phyloP scores from a whole-genome alignment of 78 protist species.

The Monosiga brevicollis region DNA sequence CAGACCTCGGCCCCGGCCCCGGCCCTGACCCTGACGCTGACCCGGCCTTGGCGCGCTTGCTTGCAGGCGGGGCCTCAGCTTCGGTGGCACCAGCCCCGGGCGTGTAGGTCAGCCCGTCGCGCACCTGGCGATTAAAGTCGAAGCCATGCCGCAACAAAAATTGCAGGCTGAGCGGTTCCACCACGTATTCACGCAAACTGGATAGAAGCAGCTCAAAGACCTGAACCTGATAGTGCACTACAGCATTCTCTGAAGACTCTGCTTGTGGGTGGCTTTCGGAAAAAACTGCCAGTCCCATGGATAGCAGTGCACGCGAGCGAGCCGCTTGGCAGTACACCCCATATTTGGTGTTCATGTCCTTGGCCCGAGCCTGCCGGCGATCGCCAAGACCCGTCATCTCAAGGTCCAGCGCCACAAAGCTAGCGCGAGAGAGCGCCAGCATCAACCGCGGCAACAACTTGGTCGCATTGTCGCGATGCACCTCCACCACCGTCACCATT shows the following conservation, averaged over 20 bases:
- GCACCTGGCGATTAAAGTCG: constrained; percentile 14
- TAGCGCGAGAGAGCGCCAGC: not conserved
- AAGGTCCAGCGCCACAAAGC: not conserved
- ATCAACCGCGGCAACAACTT: not conserved
- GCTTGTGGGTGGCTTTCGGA: not conserved
- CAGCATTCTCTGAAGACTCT: not conserved
- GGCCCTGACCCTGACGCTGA: too few species aligned
- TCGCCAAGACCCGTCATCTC: not conserved
- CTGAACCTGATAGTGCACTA: not conserved
- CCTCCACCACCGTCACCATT: not conserved
- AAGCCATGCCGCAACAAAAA: constrained; percentile 11
- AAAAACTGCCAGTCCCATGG: not conserved
- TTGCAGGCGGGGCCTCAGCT: not conserved
- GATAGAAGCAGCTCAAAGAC: not conserved
- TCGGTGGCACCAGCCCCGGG: not conserved
- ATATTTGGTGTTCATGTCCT: not conserved
- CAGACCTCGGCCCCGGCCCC: too few species aligned
- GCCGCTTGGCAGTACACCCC: not conserved
- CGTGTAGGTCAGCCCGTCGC: constrained; percentile 1
- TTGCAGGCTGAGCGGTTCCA: constrained; percentile 12
- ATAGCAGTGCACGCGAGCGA: not conserved
- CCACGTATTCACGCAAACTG: not conserved
- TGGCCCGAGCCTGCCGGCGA: not conserved
- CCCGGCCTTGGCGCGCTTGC: not conserved
- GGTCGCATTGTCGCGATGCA: not conserved